A percentile compares a stretch with the other conserved stretches of the same genome.
These are phyloP conservation scores for Blastocladiella britannica DNA, from an alignment of 192 early-diverging fungal genomes.

Conservation along the genomic window DNA sequence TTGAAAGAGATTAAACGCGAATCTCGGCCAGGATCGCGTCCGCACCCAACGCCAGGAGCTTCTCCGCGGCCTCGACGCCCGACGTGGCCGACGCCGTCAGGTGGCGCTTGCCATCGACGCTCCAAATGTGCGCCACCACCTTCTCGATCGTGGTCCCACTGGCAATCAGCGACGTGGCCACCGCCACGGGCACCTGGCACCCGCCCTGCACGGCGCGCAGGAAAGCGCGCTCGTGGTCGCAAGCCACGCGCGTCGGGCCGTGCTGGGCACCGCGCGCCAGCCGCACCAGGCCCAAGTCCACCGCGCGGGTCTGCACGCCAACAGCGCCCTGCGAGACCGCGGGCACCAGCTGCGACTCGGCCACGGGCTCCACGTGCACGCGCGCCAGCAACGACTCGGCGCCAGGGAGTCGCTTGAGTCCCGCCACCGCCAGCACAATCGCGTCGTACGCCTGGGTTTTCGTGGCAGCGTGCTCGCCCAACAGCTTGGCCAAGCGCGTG, in stretches of 20 bases:
- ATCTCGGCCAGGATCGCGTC: background rate
- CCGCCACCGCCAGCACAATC: constrained; percentile 70
- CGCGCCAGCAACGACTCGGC: constrained; percentile 62
- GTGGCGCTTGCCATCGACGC: background rate
- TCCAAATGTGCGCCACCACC: background rate
- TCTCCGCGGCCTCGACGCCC: background rate
- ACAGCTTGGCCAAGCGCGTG: constrained; percentile 72
- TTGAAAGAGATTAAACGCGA: too few relatives aligned
- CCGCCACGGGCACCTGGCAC: constrained; percentile 86
- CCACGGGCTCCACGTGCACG: constrained; percentile 19
- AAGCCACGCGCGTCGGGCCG: constrained; percentile 44
- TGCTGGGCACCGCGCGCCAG: constrained; percentile 50
- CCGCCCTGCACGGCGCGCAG: constrained; percentile 61
- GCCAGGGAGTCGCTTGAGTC: constrained; percentile 47
- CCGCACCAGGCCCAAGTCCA: constrained; percentile 36
- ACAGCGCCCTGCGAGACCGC: constrained; percentile 48
- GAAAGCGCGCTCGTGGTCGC: background rate
- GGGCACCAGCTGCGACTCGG: background rate
- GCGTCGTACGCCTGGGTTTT: constrained; percentile 26
- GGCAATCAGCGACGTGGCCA: constrained; percentile 31
- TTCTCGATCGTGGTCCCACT: constrained; percentile 9
- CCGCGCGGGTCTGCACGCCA: constrained; percentile 54
- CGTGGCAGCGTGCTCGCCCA: constrained; percentile 33
- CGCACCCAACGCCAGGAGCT: background rate
- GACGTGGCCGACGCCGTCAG: background rate